Percentiles rank a stretch among this genome's conserved stretches.
These are phyloP conservation scores for Calonectria hawksworthii DNA, from an alignment of 2,329 filamentous ascomycete species.

Conservation along the genomic window DNA sequence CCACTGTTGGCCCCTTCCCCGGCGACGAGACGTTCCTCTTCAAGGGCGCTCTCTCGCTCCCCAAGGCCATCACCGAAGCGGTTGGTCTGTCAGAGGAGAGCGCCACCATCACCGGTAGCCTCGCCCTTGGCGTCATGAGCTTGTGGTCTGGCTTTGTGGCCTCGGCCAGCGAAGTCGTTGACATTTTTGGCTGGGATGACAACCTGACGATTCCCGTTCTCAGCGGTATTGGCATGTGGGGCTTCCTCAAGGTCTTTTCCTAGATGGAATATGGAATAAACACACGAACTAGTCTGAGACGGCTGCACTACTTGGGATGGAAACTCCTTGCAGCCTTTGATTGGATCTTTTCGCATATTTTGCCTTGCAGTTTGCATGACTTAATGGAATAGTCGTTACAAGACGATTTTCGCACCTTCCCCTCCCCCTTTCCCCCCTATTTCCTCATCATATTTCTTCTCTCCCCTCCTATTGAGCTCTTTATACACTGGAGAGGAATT, in stretches of 20 bases:
- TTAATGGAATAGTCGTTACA: constrained; percentile 34
- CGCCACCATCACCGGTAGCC: constrained; percentile 75
- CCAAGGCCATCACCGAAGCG: constrained; percentile 67
- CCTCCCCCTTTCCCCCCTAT: constrained; percentile 23
- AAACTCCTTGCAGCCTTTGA: background rate
- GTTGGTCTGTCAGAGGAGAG: constrained; percentile 73
- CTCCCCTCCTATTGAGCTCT: constrained; percentile 26
- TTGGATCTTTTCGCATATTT: background rate
- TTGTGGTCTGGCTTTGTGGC: constrained; percentile 91
- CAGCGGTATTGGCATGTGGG: constrained; percentile 90
- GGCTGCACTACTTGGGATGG: background rate
- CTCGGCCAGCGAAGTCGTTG: constrained; percentile 89
- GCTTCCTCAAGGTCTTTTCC: constrained; percentile 90
- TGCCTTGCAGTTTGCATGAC: constrained; percentile 3
- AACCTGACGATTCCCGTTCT: constrained; percentile 96
- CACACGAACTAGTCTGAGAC: background rate
- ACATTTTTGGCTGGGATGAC: constrained; percentile 95
- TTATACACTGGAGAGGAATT: constrained; percentile 25
- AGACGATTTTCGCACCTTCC: constrained; percentile 24
- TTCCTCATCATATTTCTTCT: constrained; percentile 31
- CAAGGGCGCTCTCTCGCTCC: constrained; percentile 80
- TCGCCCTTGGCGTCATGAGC: constrained; percentile 85
- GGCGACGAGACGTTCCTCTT: constrained; percentile 84
- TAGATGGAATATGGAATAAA: constrained; percentile 50
- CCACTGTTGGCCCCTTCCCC: constrained; percentile 74